Evolutionary conservation across 306 rosid species (phyloP).

Genomic region (Cucumis melo): DNA sequence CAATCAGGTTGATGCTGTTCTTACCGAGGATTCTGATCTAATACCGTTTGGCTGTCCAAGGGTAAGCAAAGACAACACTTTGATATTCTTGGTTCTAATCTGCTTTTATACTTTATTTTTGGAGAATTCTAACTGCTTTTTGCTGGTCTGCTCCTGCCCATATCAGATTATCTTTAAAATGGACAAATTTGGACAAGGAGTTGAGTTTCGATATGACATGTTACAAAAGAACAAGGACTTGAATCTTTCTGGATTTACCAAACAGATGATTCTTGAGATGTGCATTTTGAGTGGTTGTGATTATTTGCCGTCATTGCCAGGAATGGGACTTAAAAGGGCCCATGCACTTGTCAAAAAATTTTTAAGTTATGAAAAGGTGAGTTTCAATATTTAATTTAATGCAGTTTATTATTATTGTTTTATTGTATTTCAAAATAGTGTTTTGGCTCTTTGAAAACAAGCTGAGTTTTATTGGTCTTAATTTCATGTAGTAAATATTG

Average conservation of each 20-base stretch:
- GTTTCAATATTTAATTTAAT: not conserved
- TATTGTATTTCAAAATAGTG: not conserved
- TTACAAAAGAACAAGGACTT: conserved; percentile 70
- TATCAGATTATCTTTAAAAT: conserved; percentile 84
- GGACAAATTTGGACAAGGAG: conserved; percentile 95
- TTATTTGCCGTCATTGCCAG: conserved; percentile 83
- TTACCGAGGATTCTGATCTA: conserved; percentile 94
- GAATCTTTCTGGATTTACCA: conserved; percentile 65
- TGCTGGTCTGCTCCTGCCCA: conserved; percentile 10
- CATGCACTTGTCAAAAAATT: conserved; percentile 62
- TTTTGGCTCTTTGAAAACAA: not conserved
- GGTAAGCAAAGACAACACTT: conserved; percentile 30
- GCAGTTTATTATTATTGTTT: too few species aligned
- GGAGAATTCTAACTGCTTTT: not conserved
- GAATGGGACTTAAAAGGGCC: conserved; percentile 96
- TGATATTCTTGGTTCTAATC: not conserved
- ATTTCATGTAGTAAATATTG: conserved; percentile 2
- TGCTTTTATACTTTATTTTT: not conserved
- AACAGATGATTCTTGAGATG: conserved; percentile 91
- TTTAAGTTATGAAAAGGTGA: conserved; percentile 71
- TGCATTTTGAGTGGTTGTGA: conserved; percentile 96
- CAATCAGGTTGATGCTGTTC: conserved; percentile 71
- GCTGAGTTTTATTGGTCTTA: conserved; percentile 1
- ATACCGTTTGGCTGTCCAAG: conserved; percentile 93
- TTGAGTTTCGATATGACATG: conserved; percentile 56